A percentile compares a stretch with the other conserved stretches of the same genome.
phyloP scores from a whole-genome alignment of 1,284 basidiomycete species.

The Rhizoctonia solani region DNA sequence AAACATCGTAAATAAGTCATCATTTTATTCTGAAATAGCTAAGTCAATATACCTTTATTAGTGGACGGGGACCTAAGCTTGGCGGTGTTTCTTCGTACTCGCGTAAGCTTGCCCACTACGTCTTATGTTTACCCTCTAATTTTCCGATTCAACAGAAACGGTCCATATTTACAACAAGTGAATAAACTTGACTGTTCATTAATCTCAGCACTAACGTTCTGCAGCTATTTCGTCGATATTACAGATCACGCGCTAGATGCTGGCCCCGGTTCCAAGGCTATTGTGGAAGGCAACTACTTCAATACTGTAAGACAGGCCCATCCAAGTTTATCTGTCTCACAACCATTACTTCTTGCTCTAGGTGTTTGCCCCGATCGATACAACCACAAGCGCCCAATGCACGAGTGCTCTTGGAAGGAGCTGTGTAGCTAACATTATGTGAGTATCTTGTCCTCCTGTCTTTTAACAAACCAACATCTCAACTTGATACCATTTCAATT shows the following conservation, averaged over 20 bases:
- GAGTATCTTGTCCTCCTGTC: no score
- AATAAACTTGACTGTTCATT: not conserved
- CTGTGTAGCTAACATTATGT: not conserved
- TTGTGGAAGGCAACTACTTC: constrained; percentile 22
- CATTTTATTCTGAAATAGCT: no score
- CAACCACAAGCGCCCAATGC: not conserved
- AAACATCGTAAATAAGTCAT: constrained; percentile 1
- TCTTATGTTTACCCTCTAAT: not conserved
- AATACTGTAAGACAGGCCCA: no score
- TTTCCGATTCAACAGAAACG: not conserved
- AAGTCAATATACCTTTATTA: not conserved
- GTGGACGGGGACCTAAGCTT: constrained; percentile 5
- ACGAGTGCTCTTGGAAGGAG: not conserved
- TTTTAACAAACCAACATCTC: no score
- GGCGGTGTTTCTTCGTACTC: constrained; percentile 1
- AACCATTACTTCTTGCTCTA: not conserved
- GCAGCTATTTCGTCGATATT: constrained; percentile 8
- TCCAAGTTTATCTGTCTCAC: no score
- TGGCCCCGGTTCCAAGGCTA: not conserved
- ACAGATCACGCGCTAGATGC: constrained; percentile 9
- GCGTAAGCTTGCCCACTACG: not conserved
- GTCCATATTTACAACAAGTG: constrained; percentile 23
- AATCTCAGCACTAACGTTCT: not conserved
- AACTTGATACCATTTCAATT: no score
- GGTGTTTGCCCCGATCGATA: not conserved